These are phyloP conservation scores for Candida maris DNA, from an alignment of 805 yeast genomes.

Conservation along the genomic window DNA sequence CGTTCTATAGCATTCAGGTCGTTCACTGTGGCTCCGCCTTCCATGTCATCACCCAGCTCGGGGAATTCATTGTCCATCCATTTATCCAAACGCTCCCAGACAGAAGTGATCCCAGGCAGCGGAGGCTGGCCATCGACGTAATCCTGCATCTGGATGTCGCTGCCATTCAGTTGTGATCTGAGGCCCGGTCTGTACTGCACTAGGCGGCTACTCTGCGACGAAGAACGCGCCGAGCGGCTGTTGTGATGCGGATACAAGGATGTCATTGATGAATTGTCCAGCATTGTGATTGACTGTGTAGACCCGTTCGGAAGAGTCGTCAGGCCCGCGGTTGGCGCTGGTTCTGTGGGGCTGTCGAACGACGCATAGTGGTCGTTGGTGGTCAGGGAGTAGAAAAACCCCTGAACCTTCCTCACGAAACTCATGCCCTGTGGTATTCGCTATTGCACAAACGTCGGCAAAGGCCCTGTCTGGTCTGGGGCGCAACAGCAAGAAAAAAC, in stretches of 20 bases:
- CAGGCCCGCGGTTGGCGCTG: constrained; percentile 29
- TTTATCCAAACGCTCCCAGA: constrained; percentile 86
- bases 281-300: constrained; percentile 28
- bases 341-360: constrained; percentile 30
- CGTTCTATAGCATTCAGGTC: constrained; percentile 82
- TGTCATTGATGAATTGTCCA: constrained; percentile 30
- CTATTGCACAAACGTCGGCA: too few relatives aligned
- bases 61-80: constrained; percentile 80
- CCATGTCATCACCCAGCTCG: constrained; percentile 75
- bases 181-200: constrained; percentile 41
- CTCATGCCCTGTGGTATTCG: too few relatives aligned
- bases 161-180: constrained; percentile 36
- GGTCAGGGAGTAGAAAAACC: constrained; percentile 45
- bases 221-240: constrained; percentile 41
- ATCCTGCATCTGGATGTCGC: constrained; percentile 56
- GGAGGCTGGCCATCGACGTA: constrained; percentile 46
- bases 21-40: constrained; percentile 72
- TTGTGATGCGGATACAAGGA: constrained; percentile 31
- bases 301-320: constrained; percentile 21
- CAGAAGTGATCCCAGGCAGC: constrained; percentile 61
- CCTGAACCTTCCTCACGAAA: constrained; percentile 30
- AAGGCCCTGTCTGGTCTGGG: too few relatives aligned
- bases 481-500: too few relatives aligned
- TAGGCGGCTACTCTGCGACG: constrained; percentile 26
- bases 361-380: constrained; percentile 60